phyloP scores from a whole-genome alignment of 345 rosid species.

The Litchi chinensis region DNA sequence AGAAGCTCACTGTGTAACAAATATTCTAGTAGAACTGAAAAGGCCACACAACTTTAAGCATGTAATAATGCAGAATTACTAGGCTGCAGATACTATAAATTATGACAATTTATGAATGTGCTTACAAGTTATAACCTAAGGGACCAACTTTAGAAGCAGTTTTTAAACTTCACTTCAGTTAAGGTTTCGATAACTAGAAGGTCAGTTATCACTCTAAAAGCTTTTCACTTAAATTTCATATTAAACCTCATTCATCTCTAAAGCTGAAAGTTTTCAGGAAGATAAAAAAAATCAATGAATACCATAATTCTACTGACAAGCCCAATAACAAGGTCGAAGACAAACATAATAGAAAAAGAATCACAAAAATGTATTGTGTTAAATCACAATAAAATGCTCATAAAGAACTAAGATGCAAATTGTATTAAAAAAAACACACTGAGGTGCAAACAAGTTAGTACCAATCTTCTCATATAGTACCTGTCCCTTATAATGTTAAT shows the following conservation, averaged over 20 bases:
- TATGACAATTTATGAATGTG: no score
- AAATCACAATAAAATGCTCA: background rate
- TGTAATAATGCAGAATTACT: no score
- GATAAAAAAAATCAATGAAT: background rate
- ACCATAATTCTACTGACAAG: background rate
- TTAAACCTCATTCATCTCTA: background rate
- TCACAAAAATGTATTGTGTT: background rate
- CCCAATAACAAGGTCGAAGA: background rate
- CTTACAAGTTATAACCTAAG: no score
- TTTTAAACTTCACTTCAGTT: background rate
- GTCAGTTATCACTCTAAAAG: background rate
- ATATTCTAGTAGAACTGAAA: background rate
- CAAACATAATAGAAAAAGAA: background rate
- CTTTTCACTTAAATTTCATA: background rate
- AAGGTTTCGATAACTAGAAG: background rate
- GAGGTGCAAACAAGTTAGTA: background rate
- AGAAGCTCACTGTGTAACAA: background rate
- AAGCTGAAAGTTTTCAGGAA: background rate
- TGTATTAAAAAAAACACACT: no score
- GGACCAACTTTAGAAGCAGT: background rate
- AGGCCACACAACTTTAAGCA: background rate
- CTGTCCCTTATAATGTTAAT: conserved; percentile 84
- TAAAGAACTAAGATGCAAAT: conserved; percentile 3
- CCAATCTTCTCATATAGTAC: conserved; percentile 28
- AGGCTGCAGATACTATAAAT: no score